Conservation (phyloP, 129 eudicot species). For the Pseudognaphalium luteoalbum region DNA sequence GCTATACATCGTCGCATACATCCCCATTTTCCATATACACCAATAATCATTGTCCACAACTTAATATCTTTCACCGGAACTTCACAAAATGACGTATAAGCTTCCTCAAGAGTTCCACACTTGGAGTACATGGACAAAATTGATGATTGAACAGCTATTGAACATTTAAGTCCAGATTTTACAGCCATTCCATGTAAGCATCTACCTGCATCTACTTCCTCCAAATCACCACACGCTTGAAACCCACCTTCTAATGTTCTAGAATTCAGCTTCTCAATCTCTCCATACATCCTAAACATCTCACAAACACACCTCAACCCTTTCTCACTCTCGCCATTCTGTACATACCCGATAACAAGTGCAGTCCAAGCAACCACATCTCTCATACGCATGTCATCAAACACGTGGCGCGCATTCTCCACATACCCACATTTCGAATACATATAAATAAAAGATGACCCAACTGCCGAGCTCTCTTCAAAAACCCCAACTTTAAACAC, state of each 20-base stretch:
- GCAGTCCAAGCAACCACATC: slow-evolving; percentile 93
- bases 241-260: slow-evolving; percentile 88
- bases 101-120: slow-evolving; percentile 59
- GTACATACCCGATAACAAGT: slow-evolving; percentile 79
- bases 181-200: slow-evolving; percentile 70
- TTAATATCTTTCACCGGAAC: slow-evolving; percentile 56
- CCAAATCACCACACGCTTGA: slow-evolving; percentile 71
- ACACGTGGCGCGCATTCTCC: slow-evolving; percentile 51
- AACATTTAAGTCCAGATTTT: slow-evolving; percentile 55
- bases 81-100: slow-evolving; percentile 54
- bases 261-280: slow-evolving; percentile 55
- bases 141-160: slow-evolving; percentile 47
- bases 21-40: slow-evolving; percentile 55
- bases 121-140: slow-evolving; percentile 75
- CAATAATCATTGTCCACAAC: slow-evolving; percentile 71
- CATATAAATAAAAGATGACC: slow-evolving; percentile 67
- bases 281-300: slow-evolving; percentile 59
- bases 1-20: slow-evolving; percentile 36
- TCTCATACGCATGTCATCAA: slow-evolving; percentile 64
- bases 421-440: slow-evolving; percentile 70
- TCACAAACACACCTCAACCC: slow-evolving; percentile 55
- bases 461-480: slow-evolving; percentile 45
- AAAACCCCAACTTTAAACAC: slow-evolving; percentile 53
- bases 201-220: slow-evolving; percentile 55
- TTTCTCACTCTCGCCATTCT: slow-evolving; percentile 64